A percentile compares a stretch with the other conserved stretches of the same genome.
Evolutionary conservation across 306 rosid species (phyloP).

Genomic region (Benincasa hispida): DNA sequence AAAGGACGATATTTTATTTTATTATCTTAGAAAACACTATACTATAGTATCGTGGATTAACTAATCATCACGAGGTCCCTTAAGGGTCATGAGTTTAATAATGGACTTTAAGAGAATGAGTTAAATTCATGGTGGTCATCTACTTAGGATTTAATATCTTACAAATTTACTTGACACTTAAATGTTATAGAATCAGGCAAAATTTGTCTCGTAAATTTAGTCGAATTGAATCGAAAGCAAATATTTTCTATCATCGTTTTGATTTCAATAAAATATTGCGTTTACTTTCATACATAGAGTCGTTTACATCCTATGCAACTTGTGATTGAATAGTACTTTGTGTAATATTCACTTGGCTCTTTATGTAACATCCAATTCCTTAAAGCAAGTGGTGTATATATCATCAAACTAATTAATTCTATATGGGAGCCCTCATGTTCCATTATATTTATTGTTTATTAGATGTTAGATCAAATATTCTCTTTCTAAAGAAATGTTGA

Average conservation of each 20-base stretch:
- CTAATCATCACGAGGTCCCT: no score
- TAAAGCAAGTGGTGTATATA: neutral
- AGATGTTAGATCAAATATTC: neutral
- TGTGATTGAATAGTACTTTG: neutral
- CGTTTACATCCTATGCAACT: neutral
- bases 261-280: neutral
- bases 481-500: neutral
- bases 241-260: neutral
- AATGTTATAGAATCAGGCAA: no score
- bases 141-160: no score
- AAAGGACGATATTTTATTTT: no score
- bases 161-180: no score
- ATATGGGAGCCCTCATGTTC: neutral
- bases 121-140: no score
- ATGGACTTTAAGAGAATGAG: no score
- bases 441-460: neutral
- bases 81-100: no score
- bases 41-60: no score
- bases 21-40: no score
- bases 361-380: neutral
- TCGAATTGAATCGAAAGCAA: no score
- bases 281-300: neutral
- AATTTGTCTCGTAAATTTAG: no score
- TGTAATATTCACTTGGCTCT: neutral
- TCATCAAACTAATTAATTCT: neutral